Conservation (phyloP, 2,329 filamentous ascomycete genomes). For the Fusarium sp. region DNA sequence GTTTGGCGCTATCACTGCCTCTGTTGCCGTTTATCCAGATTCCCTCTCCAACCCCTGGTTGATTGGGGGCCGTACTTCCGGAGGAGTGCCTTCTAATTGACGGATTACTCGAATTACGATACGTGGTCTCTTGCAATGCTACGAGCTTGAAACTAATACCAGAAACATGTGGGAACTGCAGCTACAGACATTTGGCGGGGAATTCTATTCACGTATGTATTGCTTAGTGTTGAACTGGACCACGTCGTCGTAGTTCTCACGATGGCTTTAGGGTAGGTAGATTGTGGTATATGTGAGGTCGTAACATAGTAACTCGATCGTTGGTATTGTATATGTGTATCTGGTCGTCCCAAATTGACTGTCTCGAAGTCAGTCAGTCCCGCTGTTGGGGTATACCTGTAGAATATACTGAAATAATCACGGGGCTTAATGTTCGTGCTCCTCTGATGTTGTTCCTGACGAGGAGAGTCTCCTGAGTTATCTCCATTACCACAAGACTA, state of each 20-base stretch:
- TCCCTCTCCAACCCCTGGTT: conserved; percentile 17
- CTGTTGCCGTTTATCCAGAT: conserved; percentile 42
- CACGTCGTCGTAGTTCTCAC: not conserved
- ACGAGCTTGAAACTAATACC: not conserved
- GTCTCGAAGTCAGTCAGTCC: not conserved
- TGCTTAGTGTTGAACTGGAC: not conserved
- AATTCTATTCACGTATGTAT: not conserved
- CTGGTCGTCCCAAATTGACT: not conserved
- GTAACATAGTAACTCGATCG: not conserved
- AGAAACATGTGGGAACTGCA: not conserved
- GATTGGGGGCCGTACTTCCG: conserved; percentile 18
- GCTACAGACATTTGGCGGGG: not conserved
- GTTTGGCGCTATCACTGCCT: conserved; percentile 31
- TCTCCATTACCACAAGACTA: not conserved
- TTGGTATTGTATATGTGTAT: not conserved
- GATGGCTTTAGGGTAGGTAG: not conserved
- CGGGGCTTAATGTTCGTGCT: not conserved
- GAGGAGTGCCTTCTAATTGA: not conserved
- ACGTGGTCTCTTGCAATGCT: not conserved
- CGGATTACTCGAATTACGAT: not conserved
- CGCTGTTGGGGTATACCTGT: no score
- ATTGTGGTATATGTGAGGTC: not conserved
- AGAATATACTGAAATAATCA: no score
- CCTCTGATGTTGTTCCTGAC: not conserved
- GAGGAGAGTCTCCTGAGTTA: not conserved